Evolutionary conservation across 495 filamentous ascomycete genomes (phyloP), one percentile per base, ranked within the genome.

Genomic region (Annulohypoxylon bovei): DNA sequence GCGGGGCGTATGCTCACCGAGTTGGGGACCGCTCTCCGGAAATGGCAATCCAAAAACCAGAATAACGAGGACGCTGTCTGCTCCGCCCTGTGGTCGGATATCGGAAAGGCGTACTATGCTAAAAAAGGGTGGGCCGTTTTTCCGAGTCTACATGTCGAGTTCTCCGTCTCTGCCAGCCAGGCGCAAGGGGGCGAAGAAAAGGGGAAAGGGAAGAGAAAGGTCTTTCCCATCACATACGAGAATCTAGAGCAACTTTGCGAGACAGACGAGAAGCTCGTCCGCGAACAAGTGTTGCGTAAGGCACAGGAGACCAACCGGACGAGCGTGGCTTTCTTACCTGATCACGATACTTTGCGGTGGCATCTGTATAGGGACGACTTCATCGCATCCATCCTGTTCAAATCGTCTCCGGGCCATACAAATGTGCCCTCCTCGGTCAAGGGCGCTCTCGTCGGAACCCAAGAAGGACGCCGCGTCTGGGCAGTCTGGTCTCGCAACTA

Each of bases 61-160:
- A 16, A 4, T n/a, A 22, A 25, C 52, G 23, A 11, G 56, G 77
- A 77, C 22, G 77, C 79, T 12, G 63, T 88, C 18, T 93, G 92
- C 75, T 90, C 90, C 7, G 87, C 95, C 23, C 79, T 99, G 32
- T 99, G 90, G 79, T 98, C 94, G 8, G 95, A 99, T 78, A 97
- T 99, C 72, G 95, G 95, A 3, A 97, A 96, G 83, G 78, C 79
- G n/a, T 98, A 96, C 78, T 99, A 98, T 78, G 86, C 93, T 6
- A 85, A 84, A 54, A 86, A 87, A 67, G 95, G 94, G 27, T 99
- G 95, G 95, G 79, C 86, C 56, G 84, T 90, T 0, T 94, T 89
- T 71, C 79, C 81, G 7, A 93, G 90, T 28, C 81, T 84, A 14
- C 95, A 97, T 66, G 85, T 95, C 57, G 77, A 85, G 27, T 86